A percentile compares a stretch with the other conserved stretches of the same genome.
Evolutionary conservation across 768 basidiomycete species (phyloP).

Genomic region (Agaricus bisporus): DNA sequence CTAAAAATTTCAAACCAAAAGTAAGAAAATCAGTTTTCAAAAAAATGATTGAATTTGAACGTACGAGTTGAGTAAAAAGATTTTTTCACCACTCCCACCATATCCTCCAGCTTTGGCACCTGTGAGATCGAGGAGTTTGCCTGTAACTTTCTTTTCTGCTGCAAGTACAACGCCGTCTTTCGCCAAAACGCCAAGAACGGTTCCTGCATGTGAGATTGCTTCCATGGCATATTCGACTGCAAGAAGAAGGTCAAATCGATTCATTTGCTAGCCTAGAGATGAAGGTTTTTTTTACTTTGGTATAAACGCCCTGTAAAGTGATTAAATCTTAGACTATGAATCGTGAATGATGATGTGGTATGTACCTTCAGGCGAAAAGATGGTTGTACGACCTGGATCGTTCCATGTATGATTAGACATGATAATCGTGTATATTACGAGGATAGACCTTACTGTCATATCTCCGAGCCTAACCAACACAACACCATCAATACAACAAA

Average conservation of each 20-base stretch:
- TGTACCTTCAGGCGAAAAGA: conserved; percentile 97
- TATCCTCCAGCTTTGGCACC: conserved; percentile 82
- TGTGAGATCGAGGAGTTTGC: conserved; percentile 91
- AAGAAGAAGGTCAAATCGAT: conserved; percentile 7
- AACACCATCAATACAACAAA: no score
- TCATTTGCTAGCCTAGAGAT: not conserved
- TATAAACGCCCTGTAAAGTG: conserved; percentile 77
- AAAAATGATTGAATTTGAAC: no score
- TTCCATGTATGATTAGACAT: conserved; percentile 17
- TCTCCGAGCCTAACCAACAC: conserved; percentile 65
- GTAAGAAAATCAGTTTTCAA: not conserved
- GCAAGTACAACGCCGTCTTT: conserved; percentile 89
- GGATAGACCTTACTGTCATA: conserved; percentile 74
- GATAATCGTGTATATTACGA: not conserved
- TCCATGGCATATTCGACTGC: conserved; percentile 99
- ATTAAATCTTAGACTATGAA: conserved; percentile 6
- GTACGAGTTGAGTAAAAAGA: conserved; percentile 89
- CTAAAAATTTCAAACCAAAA: conserved; percentile 35
- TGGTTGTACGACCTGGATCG: conserved; percentile 83
- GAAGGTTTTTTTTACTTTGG: conserved; percentile 67
- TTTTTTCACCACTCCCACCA: conserved; percentile 97
- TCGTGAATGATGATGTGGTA: conserved; percentile 7
- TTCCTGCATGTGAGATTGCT: conserved; percentile 93
- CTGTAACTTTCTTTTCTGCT: conserved; percentile 97
- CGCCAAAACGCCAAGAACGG: conserved; percentile 88